Base-by-base conservation (phyloP, 371 early-diverging fungal species). In the Mortierella sp. region DNA sequence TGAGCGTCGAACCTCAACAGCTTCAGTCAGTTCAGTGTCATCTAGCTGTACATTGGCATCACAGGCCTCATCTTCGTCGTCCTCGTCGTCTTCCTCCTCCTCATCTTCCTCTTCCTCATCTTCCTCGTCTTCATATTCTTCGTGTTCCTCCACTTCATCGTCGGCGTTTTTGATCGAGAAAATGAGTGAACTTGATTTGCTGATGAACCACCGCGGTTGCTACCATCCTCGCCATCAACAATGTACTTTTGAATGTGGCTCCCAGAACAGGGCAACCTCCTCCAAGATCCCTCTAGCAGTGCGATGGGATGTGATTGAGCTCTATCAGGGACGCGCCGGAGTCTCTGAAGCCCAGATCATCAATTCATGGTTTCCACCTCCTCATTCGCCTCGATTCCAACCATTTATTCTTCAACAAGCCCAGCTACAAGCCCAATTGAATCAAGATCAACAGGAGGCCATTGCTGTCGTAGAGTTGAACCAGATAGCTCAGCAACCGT, bases 331-430 rank as follows among this genome's bases (percentile, higher is more conserved):
- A 23, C 55, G 62, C 1, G 69, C 65, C 0, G 72, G 72, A 6
- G 29, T 68, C 14, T 50, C 68, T 3, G 58, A 65, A 4, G 26
- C 53, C 6, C 56, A 58, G 23, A 55, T 61, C 45, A 59, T 57
- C 7, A 66, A 72, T 14, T 51, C 77, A 0, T 77, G 77, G 77
- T 77, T 72, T 56, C 71, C 77, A 16, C 66, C 77, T 43, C 72
- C 60, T 19, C 77, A 76, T 45, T 72, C 71, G n/a, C 53, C 44
- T 7, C 72, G 72, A 43, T 72, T 72, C 45, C 72, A 71, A 29
- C 67, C 68, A 9, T 52, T 72, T 9, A 3, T 37, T 3, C 37
- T 37, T 9, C 9, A 37, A 5, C 37, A 37, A 37, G n/a, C n/a
- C n/a, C n/a, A n/a, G n/a, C n/a, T n/a, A n/a, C n/a, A n/a, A n/a